These are phyloP conservation scores for Candida insectorum DNA, from an alignment of 805 yeast genomes.

Conservation along the genomic window DNA sequence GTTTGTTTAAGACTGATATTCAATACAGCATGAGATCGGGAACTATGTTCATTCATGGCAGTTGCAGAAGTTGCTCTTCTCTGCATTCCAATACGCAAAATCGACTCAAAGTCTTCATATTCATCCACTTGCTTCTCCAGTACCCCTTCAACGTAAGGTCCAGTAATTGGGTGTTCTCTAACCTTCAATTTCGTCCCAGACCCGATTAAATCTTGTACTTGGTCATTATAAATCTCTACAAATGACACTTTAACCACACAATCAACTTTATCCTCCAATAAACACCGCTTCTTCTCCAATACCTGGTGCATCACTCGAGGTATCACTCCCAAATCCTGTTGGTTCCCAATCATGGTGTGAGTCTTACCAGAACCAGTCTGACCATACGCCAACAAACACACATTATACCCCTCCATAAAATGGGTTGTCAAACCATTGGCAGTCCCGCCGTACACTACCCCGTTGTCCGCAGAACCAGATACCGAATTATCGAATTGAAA, in stretches of 20 bases:
- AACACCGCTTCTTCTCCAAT: constrained; percentile 38
- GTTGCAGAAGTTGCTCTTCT: constrained; percentile 71
- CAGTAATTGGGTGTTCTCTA: constrained; percentile 62
- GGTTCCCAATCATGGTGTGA: constrained; percentile 40
- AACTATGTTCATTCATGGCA: constrained; percentile 65
- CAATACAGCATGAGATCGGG: constrained; percentile 80
- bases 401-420: constrained; percentile 37
- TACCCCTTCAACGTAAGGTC: constrained; percentile 72
- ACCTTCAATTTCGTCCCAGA: constrained; percentile 40
- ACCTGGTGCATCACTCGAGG: constrained; percentile 50
- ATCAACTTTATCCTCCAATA: constrained; percentile 35
- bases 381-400: constrained; percentile 42
- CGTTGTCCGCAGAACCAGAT: constrained; percentile 46
- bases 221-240: constrained; percentile 77
- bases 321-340: constrained; percentile 30
- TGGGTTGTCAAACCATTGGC: constrained; percentile 61
- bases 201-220: constrained; percentile 59
- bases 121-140: constrained; percentile 48
- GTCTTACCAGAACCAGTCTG: constrained; percentile 44
- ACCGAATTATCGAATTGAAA: constrained; percentile 18
- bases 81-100: constrained; percentile 49
- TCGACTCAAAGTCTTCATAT: constrained; percentile 46
- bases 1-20: constrained; percentile 62
- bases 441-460: constrained; percentile 45
- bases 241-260: constrained; percentile 51